phyloP scores from a whole-genome alignment of 768 basidiomycete genomes.

The Butyriboletus loyo region DNA sequence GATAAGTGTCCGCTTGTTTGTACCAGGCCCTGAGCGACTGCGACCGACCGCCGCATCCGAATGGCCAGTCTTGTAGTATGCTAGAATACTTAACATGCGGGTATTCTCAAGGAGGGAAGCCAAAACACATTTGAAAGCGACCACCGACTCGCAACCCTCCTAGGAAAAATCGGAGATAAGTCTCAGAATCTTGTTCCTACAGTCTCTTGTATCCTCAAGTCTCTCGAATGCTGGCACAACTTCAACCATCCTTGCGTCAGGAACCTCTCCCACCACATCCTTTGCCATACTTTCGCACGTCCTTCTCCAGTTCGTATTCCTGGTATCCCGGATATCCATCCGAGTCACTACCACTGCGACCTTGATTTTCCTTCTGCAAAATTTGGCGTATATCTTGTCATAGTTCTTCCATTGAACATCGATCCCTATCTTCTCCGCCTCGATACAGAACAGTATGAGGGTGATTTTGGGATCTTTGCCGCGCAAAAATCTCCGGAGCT shows the following conservation, averaged over 20 bases:
- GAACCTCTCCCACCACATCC: background rate
- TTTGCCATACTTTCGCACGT: background rate
- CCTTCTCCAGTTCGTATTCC: background rate
- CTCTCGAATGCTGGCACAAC: slow-evolving; percentile 2
- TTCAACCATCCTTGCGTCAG: slow-evolving; percentile 3
- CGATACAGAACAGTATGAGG: slow-evolving; percentile 13
- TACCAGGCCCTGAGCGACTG: no score
- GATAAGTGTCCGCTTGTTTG: no score
- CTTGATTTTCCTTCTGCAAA: slow-evolving; percentile 7
- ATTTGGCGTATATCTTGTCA: slow-evolving; percentile 10
- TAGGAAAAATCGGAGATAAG: slow-evolving; percentile 7
- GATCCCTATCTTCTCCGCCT: slow-evolving; percentile 2
- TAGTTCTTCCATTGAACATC: slow-evolving; percentile 11
- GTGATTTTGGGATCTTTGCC: slow-evolving; percentile 5
- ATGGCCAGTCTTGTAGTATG: no score
- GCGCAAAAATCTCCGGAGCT: slow-evolving; percentile 11
- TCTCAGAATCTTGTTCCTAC: background rate
- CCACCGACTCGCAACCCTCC: background rate
- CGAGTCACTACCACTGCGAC: slow-evolving; percentile 16
- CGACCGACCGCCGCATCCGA: no score
- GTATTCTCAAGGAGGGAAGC: no score
- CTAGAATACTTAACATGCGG: no score
- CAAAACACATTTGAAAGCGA: background rate
- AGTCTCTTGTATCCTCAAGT: background rate
- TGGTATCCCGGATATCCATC: background rate